Percentiles rank a stretch among this genome's conserved stretches.
Conservation (phyloP, 2,329 filamentous ascomycete species). For the Cephalotrichum gorgonifer region DNA sequence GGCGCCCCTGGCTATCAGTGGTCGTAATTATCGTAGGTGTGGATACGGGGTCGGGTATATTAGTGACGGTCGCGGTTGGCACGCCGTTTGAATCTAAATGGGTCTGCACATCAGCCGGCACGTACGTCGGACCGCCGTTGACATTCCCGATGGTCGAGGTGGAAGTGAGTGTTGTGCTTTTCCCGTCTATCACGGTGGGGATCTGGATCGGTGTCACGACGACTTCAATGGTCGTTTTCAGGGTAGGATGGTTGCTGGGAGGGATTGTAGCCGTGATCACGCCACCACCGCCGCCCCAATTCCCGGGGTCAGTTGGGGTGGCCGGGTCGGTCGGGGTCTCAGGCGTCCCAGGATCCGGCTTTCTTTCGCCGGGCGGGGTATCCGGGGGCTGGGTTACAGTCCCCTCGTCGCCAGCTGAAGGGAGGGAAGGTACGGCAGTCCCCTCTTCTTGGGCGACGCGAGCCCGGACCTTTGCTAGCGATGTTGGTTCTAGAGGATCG, state of each 20-base stretch:
- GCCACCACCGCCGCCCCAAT: no score
- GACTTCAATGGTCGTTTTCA: not conserved
- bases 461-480: no score
- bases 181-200: slow-evolving; percentile 1
- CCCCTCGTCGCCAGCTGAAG: no score
- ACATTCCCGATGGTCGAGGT: not conserved
- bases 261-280: not conserved
- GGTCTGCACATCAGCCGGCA: not conserved
- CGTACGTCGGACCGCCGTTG: not conserved
- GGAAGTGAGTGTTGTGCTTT: not conserved
- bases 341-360: not conserved
- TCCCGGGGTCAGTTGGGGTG: no score
- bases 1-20: not conserved
- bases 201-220: not conserved
- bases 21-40: slow-evolving; percentile 1
- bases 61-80: not conserved
- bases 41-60: not conserved
- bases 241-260: not conserved
- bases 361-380: no score
- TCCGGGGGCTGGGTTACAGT: no score
- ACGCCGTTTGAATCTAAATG: not conserved
- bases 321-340: not conserved
- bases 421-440: no score
- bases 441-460: no score
- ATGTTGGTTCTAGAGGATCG: no score